Evolutionary conservation across 768 basidiomycete genomes (phyloP).

Genomic region (Tubosaeta sp.): DNA sequence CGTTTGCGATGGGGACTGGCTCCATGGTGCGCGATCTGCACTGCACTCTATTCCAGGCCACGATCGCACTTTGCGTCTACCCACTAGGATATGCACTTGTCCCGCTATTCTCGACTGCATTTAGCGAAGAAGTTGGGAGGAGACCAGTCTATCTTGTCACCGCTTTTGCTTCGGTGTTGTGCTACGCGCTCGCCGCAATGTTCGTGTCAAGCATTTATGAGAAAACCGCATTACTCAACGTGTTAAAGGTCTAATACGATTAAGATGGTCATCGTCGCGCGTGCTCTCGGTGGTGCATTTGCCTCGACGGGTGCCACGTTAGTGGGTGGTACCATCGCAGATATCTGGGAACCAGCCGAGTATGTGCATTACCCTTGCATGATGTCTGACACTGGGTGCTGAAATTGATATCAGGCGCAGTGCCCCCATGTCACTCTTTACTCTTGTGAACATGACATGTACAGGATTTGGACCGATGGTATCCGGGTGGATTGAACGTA

Average conservation of each 20-base stretch:
- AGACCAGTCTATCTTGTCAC: constrained; percentile 54
- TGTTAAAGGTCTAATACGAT: constrained; percentile 38
- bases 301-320: constrained; percentile 65
- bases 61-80: constrained; percentile 48
- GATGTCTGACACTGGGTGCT: background rate
- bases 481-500: constrained; percentile 63
- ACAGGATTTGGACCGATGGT: constrained; percentile 62
- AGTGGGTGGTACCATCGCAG: constrained; percentile 67
- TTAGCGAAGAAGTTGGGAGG: constrained; percentile 69
- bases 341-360: constrained; percentile 62
- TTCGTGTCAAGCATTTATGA: constrained; percentile 4
- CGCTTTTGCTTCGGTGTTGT: constrained; percentile 40
- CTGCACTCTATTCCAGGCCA: constrained; percentile 42
- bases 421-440: constrained; percentile 70
- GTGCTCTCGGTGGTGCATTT: constrained; percentile 60
- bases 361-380: constrained; percentile 27
- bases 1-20: constrained; percentile 50
- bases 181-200: constrained; percentile 34
- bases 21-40: constrained; percentile 50
- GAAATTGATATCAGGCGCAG: constrained; percentile 47
- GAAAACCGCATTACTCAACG: background rate
- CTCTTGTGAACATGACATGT: constrained; percentile 54
- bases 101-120: constrained; percentile 60
- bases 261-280: constrained; percentile 53
- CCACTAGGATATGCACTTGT: constrained; percentile 58